These are phyloP conservation scores for Aphanoascus verrucosus DNA, from an alignment of 2,329 filamentous ascomycete species.

Conservation along the genomic window DNA sequence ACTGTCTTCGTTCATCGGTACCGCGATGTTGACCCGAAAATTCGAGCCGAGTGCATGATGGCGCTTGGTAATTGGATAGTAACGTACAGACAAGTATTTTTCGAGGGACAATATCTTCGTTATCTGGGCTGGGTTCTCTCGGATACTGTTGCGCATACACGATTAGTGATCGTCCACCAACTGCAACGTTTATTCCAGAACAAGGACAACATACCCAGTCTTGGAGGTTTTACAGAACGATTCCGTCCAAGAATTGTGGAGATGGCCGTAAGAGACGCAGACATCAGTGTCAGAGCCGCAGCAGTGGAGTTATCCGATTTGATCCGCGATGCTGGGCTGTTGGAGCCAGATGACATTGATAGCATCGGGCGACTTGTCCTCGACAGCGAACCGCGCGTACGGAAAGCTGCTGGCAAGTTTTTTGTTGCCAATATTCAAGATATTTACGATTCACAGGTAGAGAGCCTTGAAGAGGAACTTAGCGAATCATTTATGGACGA, in stretches of 20 bases:
- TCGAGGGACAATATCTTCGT: slow-evolving; percentile 79
- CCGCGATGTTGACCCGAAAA: slow-evolving; percentile 81
- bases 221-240: slow-evolving; percentile 86
- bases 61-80: slow-evolving; percentile 84
- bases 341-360: slow-evolving; percentile 88
- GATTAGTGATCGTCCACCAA: slow-evolving; percentile 79
- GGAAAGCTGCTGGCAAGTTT: slow-evolving; percentile 81
- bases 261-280: slow-evolving; percentile 79
- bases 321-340: slow-evolving; percentile 69
- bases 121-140: slow-evolving; percentile 95
- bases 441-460: slow-evolving; percentile 64
- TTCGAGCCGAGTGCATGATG: slow-evolving; percentile 77
- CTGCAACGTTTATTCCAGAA: slow-evolving; percentile 68
- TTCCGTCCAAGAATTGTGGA: slow-evolving; percentile 82
- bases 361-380: slow-evolving; percentile 78
- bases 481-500: slow-evolving; percentile 62
- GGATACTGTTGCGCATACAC: slow-evolving; percentile 61
- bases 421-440: slow-evolving; percentile 82
- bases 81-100: slow-evolving; percentile 73
- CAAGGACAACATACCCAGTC: slow-evolving; percentile 60
- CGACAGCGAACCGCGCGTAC: slow-evolving; percentile 71
- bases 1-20: slow-evolving; percentile 92
- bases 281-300: slow-evolving; percentile 65
- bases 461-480: slow-evolving; percentile 72
- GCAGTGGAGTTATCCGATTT: slow-evolving; percentile 73